Percentiles rank a stretch among this genome's conserved stretches.
Evolutionary conservation across 1,284 basidiomycete genomes (phyloP).

Genomic region (Rhodotorula sp.): DNA sequence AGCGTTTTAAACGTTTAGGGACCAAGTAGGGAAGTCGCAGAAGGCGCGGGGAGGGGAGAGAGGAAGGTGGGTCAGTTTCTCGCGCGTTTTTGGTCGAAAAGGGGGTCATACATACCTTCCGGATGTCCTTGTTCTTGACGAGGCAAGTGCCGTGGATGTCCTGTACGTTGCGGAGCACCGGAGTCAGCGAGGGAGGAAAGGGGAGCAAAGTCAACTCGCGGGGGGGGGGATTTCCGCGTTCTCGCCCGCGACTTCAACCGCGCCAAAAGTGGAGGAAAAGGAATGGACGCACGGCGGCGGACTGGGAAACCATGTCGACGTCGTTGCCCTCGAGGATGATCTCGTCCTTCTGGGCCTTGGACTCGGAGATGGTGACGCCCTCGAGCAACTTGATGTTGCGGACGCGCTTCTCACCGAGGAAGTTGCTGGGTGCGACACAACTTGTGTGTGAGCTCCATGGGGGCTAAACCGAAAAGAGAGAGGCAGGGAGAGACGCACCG

Average conservation of each 20-base stretch:
- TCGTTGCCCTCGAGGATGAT: constrained; percentile 90
- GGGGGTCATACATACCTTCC: constrained; percentile 42
- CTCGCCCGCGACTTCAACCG: too few species aligned
- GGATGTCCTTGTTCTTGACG: constrained; percentile 90
- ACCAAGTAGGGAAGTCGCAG: background rate
- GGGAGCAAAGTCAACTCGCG: too few species aligned
- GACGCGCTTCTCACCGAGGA: constrained; percentile 63
- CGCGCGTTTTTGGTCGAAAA: too few species aligned
- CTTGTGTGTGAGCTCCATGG: background rate
- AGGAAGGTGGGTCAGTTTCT: too few species aligned
- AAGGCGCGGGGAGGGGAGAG: background rate
- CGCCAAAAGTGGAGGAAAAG: too few species aligned
- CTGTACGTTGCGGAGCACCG: too few species aligned
- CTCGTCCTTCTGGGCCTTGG: constrained; percentile 95
- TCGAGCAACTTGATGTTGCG: constrained; percentile 89
- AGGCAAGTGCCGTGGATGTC: constrained; percentile 53
- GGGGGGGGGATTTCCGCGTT: too few species aligned
- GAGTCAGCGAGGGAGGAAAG: too few species aligned
- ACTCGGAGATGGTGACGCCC: constrained; percentile 84
- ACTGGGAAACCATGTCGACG: constrained; percentile 92
- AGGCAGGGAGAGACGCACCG: constrained; percentile 72
- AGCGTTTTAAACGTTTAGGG: background rate
- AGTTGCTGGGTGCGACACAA: constrained; percentile 11
- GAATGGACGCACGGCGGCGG: constrained; percentile 63
- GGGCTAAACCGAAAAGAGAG: background rate